phyloP scores from a whole-genome alignment of 2,329 filamentous ascomycete genomes.

The Raffaelea deltoideospora region DNA sequence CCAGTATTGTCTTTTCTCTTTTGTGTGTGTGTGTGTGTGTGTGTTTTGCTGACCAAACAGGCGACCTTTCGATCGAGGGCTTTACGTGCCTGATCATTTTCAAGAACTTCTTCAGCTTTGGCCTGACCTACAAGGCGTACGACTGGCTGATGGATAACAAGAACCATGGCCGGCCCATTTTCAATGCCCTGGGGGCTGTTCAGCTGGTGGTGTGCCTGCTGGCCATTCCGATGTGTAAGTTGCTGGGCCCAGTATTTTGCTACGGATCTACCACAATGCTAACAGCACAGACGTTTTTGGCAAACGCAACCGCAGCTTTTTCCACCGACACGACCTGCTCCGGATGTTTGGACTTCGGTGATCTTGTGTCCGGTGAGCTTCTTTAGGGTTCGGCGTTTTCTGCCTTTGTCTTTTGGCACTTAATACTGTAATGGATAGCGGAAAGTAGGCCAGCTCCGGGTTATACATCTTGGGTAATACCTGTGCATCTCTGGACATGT shows the following conservation, averaged over 20 bases:
- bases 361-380: not conserved
- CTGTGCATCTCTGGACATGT: no score
- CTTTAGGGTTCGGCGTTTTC: no score
- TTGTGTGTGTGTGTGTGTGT: conserved; percentile 3
- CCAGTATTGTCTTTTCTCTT: not conserved
- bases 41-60: conserved; percentile 22
- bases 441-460: no score
- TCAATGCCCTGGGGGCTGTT: conserved; percentile 58
- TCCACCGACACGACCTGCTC: conserved; percentile 59
- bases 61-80: conserved; percentile 68
- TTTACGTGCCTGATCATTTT: conserved; percentile 86
- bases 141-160: conserved; percentile 61
- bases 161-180: conserved; percentile 35
- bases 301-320: conserved; percentile 62
- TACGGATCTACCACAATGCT: not conserved
- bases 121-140: conserved; percentile 69
- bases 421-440: no score
- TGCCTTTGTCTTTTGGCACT: not conserved
- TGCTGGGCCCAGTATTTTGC: not conserved
- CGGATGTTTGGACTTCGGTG: conserved; percentile 19
- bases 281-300: conserved; percentile 52
- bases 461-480: not conserved
- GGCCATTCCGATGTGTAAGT: conserved; percentile 66
- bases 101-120: conserved; percentile 88
- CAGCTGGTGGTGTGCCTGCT: conserved; percentile 63